phyloP scores from a whole-genome alignment of 257 asterid species.

The Penstemon davidsonii region DNA sequence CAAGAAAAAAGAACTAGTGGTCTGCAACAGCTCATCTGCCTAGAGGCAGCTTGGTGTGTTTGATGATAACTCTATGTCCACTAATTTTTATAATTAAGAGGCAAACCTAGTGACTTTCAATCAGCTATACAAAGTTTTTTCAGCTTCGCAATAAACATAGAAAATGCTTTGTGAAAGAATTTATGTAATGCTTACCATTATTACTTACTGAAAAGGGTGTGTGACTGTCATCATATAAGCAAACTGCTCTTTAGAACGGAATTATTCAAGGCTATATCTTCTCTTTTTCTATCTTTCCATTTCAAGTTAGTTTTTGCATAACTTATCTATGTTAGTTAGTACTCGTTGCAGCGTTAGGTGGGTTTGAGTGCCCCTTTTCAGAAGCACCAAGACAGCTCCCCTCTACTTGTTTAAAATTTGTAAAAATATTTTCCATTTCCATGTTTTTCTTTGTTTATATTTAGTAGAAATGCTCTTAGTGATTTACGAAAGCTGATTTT shows the following conservation, averaged over 20 bases:
- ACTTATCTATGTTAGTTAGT: background rate
- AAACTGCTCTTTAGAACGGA: background rate
- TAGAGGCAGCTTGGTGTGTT: background rate
- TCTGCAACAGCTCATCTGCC: slow-evolving; percentile 6
- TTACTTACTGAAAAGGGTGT: background rate
- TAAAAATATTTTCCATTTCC: background rate
- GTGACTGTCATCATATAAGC: background rate
- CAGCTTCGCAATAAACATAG: background rate
- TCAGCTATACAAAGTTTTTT: background rate
- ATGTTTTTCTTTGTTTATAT: slow-evolving; percentile 14
- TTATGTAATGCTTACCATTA: background rate
- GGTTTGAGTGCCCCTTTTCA: background rate
- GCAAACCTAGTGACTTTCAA: background rate
- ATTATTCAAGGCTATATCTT: no score
- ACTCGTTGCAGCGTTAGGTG: background rate
- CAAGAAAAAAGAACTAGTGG: background rate
- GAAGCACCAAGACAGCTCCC: background rate
- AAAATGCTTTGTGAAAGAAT: background rate
- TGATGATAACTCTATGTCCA: background rate
- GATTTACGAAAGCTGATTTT: slow-evolving; percentile 18
- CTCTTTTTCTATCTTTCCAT: background rate
- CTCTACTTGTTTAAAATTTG: slow-evolving; percentile 9
- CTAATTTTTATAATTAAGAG: background rate
- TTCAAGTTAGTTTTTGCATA: background rate
- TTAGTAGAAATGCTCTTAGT: slow-evolving; percentile 3